Evolutionary conservation across 495 filamentous ascomycete genomes (phyloP).

Genomic region (Talaromyces borbonicus): DNA sequence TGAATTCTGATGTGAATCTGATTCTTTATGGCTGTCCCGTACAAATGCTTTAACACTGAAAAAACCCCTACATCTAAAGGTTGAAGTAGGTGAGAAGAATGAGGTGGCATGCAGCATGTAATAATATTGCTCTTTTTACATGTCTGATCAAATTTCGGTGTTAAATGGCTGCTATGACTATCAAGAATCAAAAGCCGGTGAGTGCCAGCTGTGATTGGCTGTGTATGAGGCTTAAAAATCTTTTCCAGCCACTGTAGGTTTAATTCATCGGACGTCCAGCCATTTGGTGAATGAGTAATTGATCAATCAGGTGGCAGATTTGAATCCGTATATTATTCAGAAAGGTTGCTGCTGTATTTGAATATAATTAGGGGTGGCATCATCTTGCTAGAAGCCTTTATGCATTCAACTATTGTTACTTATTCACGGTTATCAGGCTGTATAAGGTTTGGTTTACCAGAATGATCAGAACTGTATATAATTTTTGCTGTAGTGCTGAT

Average conservation of each 20-base stretch:
- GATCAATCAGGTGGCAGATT: too few relatives aligned
- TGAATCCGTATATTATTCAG: too few relatives aligned
- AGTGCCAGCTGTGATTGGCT: not conserved
- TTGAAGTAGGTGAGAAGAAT: constrained; percentile 13
- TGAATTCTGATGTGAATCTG: not conserved
- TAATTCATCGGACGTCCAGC: too few relatives aligned
- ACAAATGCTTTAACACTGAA: constrained; percentile 5
- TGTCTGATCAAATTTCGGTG: constrained; percentile 4
- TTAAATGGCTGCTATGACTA: constrained; percentile 11
- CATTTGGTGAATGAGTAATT: too few relatives aligned
- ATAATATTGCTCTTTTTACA: constrained; percentile 13
- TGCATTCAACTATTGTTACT: constrained; percentile 1
- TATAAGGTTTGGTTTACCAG: not conserved
- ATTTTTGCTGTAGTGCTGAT: constrained; percentile 4
- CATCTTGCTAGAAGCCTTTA: not conserved
- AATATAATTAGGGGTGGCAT: constrained; percentile 1
- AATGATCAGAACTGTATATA: not conserved
- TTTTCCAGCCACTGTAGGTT: too few relatives aligned
- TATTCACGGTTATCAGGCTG: constrained; percentile 3
- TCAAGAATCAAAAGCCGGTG: constrained; percentile 7
- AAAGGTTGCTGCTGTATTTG: too few relatives aligned
- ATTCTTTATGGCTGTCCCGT: not conserved
- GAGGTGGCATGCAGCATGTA: constrained; percentile 6
- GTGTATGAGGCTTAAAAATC: not conserved
- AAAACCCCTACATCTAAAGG: constrained; percentile 16